Evolutionary conservation across 2,329 filamentous ascomycete genomes (phyloP), one percentile per base, ranked within the genome.

Genomic region (Scleromitrula shiraiana): DNA sequence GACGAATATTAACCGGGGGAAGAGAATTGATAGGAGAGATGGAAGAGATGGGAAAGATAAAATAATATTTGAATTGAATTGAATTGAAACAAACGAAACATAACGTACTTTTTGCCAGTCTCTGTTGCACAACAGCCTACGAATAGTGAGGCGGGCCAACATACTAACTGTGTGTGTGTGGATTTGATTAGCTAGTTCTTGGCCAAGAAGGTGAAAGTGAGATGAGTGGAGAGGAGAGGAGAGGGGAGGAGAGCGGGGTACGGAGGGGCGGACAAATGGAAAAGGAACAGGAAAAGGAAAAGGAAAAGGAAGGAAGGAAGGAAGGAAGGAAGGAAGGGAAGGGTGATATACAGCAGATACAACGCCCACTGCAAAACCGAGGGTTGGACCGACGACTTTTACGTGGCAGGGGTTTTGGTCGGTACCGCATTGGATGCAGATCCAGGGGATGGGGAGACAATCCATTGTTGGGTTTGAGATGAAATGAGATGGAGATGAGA

Each of bases 351-450:
- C 72, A 41, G 73, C 74, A 51, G 72, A 66, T 42, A 70, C 63
- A 33, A 78, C 63, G 1, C 71, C 71, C 41, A 70, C 62, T 8
- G 61, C 63, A 23, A 55, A 67, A 58, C 73, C 74, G 36, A 78
- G 57, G 1, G 74, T 78, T 30, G 75, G 75, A 1, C 75, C 74
- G 23, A 78, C 67, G 7, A 78, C 67, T 59, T 78, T 78, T 58
- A 74, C 77, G 52, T 71, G 72, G 48, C 75, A 78, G 3, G 75
- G 75, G 47, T 78, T 78, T 56, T 78, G 72, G 51, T 77, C 68
- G 7, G 73, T 77, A 38, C 64, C 74, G 61, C 73, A 77, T 60
- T 78, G 53, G 23, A 57, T 49, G 22, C 53, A 58, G 24, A 57
- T 29, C 30, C 33, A 53, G 2, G 50, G 40, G 20, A 56, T 43